phyloP scores from a whole-genome alignment of 108 stramenopile genomes.

The Craspedostauros australis region DNA sequence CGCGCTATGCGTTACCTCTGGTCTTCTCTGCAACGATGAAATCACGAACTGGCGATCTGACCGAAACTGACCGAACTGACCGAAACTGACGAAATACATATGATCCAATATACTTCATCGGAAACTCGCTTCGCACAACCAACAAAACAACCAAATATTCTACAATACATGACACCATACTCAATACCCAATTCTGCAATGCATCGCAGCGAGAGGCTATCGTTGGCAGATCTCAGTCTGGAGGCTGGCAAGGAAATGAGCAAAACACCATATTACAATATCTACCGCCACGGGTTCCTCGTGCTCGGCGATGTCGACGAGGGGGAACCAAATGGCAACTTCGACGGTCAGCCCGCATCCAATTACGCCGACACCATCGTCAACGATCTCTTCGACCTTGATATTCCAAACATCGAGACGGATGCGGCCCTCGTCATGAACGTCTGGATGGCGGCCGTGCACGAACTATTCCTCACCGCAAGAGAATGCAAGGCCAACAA shows the following conservation, averaged over 20 bases:
- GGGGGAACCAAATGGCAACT: constrained; percentile 37
- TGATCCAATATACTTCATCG: too few species aligned
- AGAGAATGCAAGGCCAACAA: constrained; percentile 32
- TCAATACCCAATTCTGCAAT: too few species aligned
- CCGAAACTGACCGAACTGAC: too few species aligned
- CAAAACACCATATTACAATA: constrained; percentile 55
- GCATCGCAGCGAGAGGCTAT: too few species aligned
- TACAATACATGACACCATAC: too few species aligned
- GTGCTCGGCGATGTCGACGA: constrained; percentile 42
- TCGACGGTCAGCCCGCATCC: constrained; percentile 44
- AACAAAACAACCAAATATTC: too few species aligned
- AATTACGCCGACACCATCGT: constrained; percentile 54
- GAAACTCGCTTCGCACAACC: too few species aligned
- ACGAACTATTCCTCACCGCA: constrained; percentile 49
- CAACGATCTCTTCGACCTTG: constrained; percentile 40
- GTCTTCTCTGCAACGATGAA: too few species aligned
- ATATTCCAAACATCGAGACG: constrained; percentile 28
- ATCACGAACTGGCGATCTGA: too few species aligned
- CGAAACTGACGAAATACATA: too few species aligned
- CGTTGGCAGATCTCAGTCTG: constrained; percentile 19
- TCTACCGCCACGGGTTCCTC: constrained; percentile 59
- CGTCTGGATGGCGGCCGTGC: constrained; percentile 67
- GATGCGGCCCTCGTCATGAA: constrained; percentile 46
- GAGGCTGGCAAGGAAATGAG: constrained; percentile 17
- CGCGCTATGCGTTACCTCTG: too few species aligned